Percentiles rank a stretch among this genome's conserved stretches.
Conservation (phyloP, 2,329 filamentous ascomycete species). For the Mariannaea elegans region DNA sequence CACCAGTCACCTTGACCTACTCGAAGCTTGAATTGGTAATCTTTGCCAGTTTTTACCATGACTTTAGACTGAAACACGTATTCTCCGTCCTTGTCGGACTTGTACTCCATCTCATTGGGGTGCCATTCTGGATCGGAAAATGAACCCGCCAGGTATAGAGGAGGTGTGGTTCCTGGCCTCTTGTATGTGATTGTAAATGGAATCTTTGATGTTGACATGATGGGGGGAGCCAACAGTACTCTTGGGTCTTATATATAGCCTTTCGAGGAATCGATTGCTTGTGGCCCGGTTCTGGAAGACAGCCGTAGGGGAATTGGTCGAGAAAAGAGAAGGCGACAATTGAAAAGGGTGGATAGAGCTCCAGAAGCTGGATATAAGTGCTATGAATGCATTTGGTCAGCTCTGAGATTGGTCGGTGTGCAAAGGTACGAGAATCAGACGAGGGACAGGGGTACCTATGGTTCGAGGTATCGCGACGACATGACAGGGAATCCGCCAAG, state of each 20-base stretch:
- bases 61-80: slow-evolving; percentile 67
- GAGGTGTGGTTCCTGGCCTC: slow-evolving; percentile 67
- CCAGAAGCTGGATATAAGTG: slow-evolving; percentile 6
- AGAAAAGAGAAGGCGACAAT: not conserved
- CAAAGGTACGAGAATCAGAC: slow-evolving; percentile 31
- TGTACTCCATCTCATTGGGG: slow-evolving; percentile 70
- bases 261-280: not conserved
- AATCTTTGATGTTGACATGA: slow-evolving; percentile 41
- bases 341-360: not conserved
- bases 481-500: slow-evolving; percentile 11
- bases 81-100: slow-evolving; percentile 60
- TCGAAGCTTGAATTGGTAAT: slow-evolving; percentile 80
- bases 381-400: slow-evolving; percentile 17
- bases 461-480: slow-evolving; percentile 17
- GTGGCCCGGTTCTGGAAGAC: not conserved
- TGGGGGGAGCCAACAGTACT: slow-evolving; percentile 1
- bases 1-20: slow-evolving; percentile 74
- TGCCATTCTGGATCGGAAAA: slow-evolving; percentile 75
- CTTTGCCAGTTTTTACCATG: slow-evolving; percentile 61
- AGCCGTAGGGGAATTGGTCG: not conserved
- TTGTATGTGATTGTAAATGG: slow-evolving; percentile 68
- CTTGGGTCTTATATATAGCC: not conserved
- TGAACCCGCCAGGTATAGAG: slow-evolving; percentile 75
- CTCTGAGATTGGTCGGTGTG: slow-evolving; percentile 19
- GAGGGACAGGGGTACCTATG: slow-evolving; percentile 32